Evolutionary conservation across 768 basidiomycete species (phyloP).

Genomic region (Termitomyces sp.): DNA sequence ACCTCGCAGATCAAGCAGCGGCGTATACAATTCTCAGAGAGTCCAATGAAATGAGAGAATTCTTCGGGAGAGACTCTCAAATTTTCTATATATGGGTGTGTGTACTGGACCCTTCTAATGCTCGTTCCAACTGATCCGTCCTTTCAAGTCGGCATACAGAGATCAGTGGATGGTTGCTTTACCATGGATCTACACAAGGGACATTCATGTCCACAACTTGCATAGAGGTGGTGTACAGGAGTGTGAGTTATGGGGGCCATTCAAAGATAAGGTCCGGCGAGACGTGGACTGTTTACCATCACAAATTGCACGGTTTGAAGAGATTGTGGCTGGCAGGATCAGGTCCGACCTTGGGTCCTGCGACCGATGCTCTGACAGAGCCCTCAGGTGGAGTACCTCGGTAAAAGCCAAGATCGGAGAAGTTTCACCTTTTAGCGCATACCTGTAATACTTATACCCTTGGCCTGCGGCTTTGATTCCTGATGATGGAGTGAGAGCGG

Average conservation of each 20-base stretch:
- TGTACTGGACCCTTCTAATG: background rate
- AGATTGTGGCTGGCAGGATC: background rate
- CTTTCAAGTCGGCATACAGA: constrained; percentile 2
- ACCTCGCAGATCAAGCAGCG: constrained; percentile 8
- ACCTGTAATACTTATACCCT: no score
- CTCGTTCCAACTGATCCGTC: no score
- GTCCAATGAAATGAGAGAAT: background rate
- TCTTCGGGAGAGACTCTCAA: background rate
- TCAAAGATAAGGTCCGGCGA: background rate
- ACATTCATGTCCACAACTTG: background rate
- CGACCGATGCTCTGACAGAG: constrained; percentile 1
- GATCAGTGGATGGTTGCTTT: constrained; percentile 7
- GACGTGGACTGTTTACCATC: background rate
- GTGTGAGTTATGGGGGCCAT: constrained; percentile 9
- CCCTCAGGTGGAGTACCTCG: background rate
- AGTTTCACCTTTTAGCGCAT: background rate
- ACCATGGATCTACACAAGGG: background rate
- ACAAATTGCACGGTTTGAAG: constrained; percentile 3
- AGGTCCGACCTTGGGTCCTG: background rate
- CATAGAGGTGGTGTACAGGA: constrained; percentile 8
- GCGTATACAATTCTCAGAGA: background rate
- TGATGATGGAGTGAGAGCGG: no score
- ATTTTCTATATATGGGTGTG: constrained; percentile 5
- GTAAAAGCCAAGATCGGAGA: constrained; percentile 1
- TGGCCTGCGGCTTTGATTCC: no score